A percentile compares a stretch with the other conserved stretches of the same genome.
Conservation (phyloP, 176 grass and related monocot genomes). For the Eragrostis nindensis region DNA sequence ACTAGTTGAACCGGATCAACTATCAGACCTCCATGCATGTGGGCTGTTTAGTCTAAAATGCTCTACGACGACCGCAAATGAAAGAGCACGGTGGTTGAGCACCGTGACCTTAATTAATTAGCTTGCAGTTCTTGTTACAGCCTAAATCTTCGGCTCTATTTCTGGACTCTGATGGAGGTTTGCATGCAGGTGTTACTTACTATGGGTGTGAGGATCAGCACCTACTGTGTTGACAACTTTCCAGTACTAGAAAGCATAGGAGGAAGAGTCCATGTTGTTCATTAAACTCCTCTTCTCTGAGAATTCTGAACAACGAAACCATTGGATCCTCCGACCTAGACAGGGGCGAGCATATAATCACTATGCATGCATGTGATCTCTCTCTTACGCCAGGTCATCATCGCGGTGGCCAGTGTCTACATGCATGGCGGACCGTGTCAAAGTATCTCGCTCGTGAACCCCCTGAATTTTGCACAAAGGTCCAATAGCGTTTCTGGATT, state of each 20-base stretch:
- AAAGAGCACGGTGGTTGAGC: neutral
- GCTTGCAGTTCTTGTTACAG: neutral
- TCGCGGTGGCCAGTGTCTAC: neutral
- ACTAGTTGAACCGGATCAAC: neutral
- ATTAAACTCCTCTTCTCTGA: neutral
- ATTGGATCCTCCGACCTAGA: neutral
- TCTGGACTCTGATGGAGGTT: neutral
- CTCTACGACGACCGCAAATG: neutral
- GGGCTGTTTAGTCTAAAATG: neutral
- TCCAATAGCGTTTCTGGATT: neutral
- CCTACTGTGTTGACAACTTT: neutral
- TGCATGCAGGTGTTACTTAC: neutral
- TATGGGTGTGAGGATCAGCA: neutral
- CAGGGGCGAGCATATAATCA: too few relatives aligned
- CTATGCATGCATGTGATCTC: neutral
- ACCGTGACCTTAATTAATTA: too few relatives aligned
- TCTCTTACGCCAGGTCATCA: neutral
- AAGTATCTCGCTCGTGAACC: neutral
- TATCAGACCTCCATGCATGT: neutral
- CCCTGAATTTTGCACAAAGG: neutral
- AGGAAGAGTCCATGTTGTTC: neutral
- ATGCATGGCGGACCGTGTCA: neutral
- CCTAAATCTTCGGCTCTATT: neutral
- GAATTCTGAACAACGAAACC: neutral
- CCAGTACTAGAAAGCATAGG: neutral